Evolutionary conservation across 2,329 filamentous ascomycete species (phyloP), one percentile per base, ranked within the genome.

Genomic region (Geosmithia putterillii): DNA sequence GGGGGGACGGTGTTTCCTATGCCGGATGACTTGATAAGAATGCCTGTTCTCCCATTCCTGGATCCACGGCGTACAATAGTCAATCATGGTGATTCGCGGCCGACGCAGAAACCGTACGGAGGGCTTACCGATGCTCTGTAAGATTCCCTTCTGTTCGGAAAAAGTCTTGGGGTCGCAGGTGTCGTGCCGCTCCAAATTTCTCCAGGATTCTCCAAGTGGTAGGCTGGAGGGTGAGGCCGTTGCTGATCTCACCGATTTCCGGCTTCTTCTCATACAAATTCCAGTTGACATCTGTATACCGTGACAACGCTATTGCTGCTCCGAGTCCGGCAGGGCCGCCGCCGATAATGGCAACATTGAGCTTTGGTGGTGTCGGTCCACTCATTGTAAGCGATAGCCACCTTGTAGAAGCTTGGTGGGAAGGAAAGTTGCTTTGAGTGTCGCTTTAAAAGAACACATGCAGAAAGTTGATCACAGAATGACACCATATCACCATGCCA

Each of bases 151-250:
- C 43, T 2, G 57, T 46, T 14, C 55, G 50, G 38, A 54, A 60
- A n/a, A 55, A 55, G 38, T 62, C 57, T 1, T 51, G 46, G 1
- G 56, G 50, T 12, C 55, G 47, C 7, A 60, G 54, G 23, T 57
- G 54, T 20, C 57, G 54, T 3, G 60, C 52, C 10, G 55, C 55
- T 2, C 57, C 60, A 8, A 58, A 52, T 39, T 51, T 49, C 45
- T 58, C 55, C 5, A 63, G 51, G 44, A 63, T 48, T 10, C 54
- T 54, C 60, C 60, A 63, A 1, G 60, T 63, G 36, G 61, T 53
- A 1, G 46, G 51, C 37, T 62, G 59, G 5, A 63, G 44, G 22
- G 54, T 60, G 41, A 64, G 61, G n/a, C 61, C 61, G 4, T 57
- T 59, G 7, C 61, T 59, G 0, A 57, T 60, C 42, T 63, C 61